A percentile compares a stretch with the other conserved stretches of the same genome.
Conservation (phyloP, 768 basidiomycete species). For the Jaapia argillacea region DNA sequence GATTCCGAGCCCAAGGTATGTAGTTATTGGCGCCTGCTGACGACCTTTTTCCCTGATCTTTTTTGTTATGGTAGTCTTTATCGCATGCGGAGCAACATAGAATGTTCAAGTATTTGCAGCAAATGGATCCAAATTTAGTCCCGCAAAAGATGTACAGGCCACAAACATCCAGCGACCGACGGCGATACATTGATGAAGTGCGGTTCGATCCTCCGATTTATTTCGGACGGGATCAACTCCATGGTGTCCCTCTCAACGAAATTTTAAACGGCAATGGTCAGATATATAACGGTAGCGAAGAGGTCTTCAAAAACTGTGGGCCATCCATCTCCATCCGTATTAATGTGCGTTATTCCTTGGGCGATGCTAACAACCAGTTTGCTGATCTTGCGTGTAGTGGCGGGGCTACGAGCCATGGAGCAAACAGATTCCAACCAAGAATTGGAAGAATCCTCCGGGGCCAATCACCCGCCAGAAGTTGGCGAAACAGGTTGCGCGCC, state of each 20-base stretch:
- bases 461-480: conserved; percentile 71
- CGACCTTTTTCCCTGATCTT: too few species aligned
- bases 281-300: conserved; percentile 47
- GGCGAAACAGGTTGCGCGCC: conserved; percentile 60
- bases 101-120: neutral
- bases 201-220: conserved; percentile 52
- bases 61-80: too few species aligned
- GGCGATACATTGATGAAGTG: conserved; percentile 68
- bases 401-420: conserved; percentile 73
- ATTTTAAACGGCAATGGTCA: conserved; percentile 48
- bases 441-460: conserved; percentile 69
- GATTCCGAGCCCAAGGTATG: too few species aligned
- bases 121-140: conserved; percentile 22
- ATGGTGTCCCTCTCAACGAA: conserved; percentile 54
- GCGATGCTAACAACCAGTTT: conserved; percentile 4
- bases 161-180: conserved; percentile 66
- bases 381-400: conserved; percentile 38
- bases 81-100: too few species aligned
- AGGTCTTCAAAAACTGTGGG: conserved; percentile 62
- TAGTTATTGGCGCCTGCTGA: too few species aligned
- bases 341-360: conserved; percentile 35
- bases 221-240: conserved; percentile 44
- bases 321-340: conserved; percentile 75
- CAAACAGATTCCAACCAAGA: conserved; percentile 73
- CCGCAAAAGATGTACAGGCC: conserved; percentile 69